phyloP scores from a whole-genome alignment of 257 asterid genomes.

The Plantago major region DNA sequence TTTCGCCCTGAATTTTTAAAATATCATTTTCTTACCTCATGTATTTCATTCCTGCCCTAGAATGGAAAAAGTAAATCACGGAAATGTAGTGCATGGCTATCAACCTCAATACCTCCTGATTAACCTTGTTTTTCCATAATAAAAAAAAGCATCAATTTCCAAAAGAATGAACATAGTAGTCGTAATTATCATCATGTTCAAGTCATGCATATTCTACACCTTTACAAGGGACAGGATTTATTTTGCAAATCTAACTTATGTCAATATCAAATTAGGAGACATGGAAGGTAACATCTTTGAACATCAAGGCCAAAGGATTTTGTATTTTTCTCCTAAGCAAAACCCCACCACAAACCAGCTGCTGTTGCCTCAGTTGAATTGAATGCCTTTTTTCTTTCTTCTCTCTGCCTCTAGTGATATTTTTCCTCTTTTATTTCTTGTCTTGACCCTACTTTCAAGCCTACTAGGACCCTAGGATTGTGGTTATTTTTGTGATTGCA shows the following conservation, averaged over 20 bases:
- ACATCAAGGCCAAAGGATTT: constrained; percentile 12
- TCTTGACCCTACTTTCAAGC: constrained; percentile 30
- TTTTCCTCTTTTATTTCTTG: constrained; percentile 12
- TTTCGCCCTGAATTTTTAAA: too few species aligned
- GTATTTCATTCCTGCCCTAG: too few species aligned
- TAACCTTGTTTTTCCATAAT: not conserved
- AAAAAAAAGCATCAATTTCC: not conserved
- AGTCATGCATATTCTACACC: not conserved
- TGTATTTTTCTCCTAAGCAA: constrained; percentile 27
- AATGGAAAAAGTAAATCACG: too few species aligned
- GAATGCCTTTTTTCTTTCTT: constrained; percentile 22
- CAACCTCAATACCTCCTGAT: constrained; percentile 22
- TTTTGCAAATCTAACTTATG: constrained; percentile 23
- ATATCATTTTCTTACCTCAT: too few species aligned
- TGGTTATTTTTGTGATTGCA: constrained; percentile 34
- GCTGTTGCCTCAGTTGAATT: constrained; percentile 30
- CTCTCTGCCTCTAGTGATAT: not conserved
- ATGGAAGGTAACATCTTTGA: constrained; percentile 21
- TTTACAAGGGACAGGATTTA: constrained; percentile 13
- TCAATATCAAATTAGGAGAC: constrained; percentile 29
- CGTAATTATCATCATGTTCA: not conserved
- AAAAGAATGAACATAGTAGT: not conserved
- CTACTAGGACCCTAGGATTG: constrained; percentile 33
- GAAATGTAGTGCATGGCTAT: not conserved
- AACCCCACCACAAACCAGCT: constrained; percentile 24